phyloP scores from a whole-genome alignment of 768 basidiomycete species.

The Suillus occidentalis region DNA sequence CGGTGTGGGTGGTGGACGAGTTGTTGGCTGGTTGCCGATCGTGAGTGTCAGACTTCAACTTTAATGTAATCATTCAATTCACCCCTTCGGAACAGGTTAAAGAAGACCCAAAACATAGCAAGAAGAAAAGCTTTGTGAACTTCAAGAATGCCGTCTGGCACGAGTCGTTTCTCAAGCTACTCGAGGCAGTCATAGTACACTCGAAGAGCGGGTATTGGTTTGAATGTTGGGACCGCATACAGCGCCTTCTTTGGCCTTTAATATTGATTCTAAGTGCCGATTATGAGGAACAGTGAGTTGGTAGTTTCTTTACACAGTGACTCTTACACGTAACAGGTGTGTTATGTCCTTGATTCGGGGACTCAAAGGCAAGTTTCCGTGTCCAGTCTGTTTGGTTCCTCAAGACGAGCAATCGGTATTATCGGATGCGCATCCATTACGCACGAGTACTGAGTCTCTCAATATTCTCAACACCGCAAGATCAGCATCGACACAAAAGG shows the following conservation, averaged over 20 bases:
- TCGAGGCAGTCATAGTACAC: background rate
- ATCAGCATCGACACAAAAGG: background rate
- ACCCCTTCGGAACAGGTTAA: background rate
- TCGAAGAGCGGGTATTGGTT: background rate
- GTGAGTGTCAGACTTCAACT: background rate
- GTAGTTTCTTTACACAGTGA: background rate
- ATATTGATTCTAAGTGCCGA: background rate
- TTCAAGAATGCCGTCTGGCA: background rate
- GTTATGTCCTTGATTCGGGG: background rate
- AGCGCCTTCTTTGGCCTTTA: background rate
- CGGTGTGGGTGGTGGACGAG: background rate
- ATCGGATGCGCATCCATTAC: background rate
- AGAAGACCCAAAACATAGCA: background rate
- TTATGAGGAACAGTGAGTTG: background rate
- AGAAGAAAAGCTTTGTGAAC: background rate
- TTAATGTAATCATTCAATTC: background rate
- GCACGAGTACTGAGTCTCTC: background rate
- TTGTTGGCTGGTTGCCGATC: background rate
- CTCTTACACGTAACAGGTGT: background rate
- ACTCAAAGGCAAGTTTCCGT: background rate
- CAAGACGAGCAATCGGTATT: background rate
- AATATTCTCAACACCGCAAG: background rate
- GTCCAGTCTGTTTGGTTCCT: background rate
- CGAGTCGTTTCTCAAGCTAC: background rate
- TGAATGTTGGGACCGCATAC: background rate